Percentiles rank a stretch among this genome's conserved stretches.
Evolutionary conservation across 2,329 filamentous ascomycete species (phyloP).

Genomic region (Penicillium sp.): DNA sequence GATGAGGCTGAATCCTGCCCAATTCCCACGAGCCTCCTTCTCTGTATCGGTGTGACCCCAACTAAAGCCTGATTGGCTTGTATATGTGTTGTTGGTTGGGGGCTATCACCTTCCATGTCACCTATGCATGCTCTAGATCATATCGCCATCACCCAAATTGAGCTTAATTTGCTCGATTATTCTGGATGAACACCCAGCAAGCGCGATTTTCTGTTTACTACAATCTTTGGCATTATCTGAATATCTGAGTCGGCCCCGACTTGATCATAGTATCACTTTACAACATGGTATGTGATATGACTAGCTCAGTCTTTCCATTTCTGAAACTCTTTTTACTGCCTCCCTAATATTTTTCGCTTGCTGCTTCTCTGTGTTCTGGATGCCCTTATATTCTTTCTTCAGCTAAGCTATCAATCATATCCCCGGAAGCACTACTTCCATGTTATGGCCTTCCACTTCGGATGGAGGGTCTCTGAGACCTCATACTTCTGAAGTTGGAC

Average conservation of each 20-base stretch:
- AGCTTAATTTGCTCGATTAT: conserved; percentile 5
- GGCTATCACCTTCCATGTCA: neutral
- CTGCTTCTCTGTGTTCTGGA: neutral
- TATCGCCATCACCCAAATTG: neutral
- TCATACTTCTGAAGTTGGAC: no score
- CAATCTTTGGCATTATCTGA: neutral
- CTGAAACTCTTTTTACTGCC: neutral
- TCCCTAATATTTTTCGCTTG: neutral
- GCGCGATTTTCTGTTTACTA: neutral
- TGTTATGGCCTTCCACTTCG: neutral
- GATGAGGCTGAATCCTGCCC: neutral
- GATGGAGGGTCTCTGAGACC: neutral
- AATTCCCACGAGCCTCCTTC: neutral
- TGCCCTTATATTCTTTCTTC: neutral
- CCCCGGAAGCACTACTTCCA: neutral
- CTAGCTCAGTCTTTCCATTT: neutral
- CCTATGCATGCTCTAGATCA: neutral
- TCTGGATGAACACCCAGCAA: neutral
- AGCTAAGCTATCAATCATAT: no score
- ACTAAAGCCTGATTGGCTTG: neutral
- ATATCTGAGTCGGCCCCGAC: neutral
- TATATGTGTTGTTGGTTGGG: neutral
- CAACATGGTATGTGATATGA: neutral
- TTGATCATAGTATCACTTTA: neutral
- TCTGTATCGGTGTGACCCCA: neutral